These are phyloP conservation scores for Suillus luteus DNA, from an alignment of 768 basidiomycete species.

Conservation along the genomic window DNA sequence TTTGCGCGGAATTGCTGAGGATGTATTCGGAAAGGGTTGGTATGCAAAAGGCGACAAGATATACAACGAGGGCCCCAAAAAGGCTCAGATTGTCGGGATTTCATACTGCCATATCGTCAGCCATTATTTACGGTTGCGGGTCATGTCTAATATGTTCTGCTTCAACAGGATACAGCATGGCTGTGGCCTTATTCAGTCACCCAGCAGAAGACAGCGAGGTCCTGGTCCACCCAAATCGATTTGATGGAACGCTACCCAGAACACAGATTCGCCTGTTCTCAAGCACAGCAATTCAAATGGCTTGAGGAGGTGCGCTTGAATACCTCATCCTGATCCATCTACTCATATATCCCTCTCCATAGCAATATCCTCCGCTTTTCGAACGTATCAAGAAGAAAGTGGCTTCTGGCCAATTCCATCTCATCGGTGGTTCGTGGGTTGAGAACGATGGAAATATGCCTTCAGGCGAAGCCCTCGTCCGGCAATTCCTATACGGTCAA, in stretches of 20 bases:
- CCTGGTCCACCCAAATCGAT: constrained; percentile 97
- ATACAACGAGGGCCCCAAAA: constrained; percentile 63
- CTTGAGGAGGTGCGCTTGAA: constrained; percentile 65
- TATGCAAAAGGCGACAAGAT: constrained; percentile 68
- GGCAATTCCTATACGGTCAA: constrained; percentile 93
- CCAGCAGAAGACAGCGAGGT: constrained; percentile 95
- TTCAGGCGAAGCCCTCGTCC: constrained; percentile 88
- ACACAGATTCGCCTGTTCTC: constrained; percentile 86
- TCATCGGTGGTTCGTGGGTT: constrained; percentile 93
- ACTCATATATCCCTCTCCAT: constrained; percentile 7
- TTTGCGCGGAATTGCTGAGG: constrained; percentile 74
- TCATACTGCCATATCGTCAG: constrained; percentile 38
- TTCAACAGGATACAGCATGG: constrained; percentile 41
- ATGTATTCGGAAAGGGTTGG: constrained; percentile 86
- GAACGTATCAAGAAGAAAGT: constrained; percentile 78
- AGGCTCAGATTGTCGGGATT: constrained; percentile 78
- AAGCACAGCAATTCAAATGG: constrained; percentile 96
- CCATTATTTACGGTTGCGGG: neutral
- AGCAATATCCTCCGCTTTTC: constrained; percentile 85
- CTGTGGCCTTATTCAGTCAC: constrained; percentile 95
- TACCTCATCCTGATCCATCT: neutral
- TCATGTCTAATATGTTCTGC: neutral
- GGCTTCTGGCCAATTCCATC: constrained; percentile 76
- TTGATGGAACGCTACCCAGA: constrained; percentile 97
- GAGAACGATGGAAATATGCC: constrained; percentile 95